Evolutionary conservation across 108 stramenopile genomes (phyloP), one percentile per base, ranked within the genome.

Genomic region (Cyclotella atomus): DNA sequence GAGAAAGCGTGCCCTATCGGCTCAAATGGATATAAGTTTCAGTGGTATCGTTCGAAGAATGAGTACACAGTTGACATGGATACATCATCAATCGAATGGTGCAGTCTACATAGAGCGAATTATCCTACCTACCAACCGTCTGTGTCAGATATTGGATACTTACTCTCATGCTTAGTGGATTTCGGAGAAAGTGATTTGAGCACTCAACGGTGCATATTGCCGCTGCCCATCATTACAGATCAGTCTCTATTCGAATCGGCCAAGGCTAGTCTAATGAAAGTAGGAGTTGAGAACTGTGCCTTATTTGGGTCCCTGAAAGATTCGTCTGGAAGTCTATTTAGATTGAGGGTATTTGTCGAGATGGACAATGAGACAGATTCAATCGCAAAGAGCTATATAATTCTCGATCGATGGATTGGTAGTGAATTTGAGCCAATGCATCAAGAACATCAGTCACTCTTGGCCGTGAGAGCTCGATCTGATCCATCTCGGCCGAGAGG

Each of bases 51-150:
- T 46, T 85, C 83, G 35, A 76, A 53, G 29, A 59, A 12, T 47
- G 65, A 41, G 19, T 32, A 23, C 33, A 47, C 29, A n/a, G 34
- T 52, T 14, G 32, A 49, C 2, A 15, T 28, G 29, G 36, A 61
- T 10, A 30, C n/a, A 4, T 36, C 9, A 1, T 45, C 62, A 25
- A 63, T 6, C 17, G 82, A 83, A 52, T 91, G 90, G 90, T 71
- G 76, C 35, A 16, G 34, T 2, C 68, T 91, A 6, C 70, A 70
- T 33, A 84, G 88, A 29, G 90, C 90, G 6, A 77, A 77, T 29
- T 68, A 62, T 63, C 70, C 90, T 19, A 73, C 81, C 23, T 87
- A 86, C 59, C 90, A 91, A 66, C 90, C 90, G 17, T 82, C 75
- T 60, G 80, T 85, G 21, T 84, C 83, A 15, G 73, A 88, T 52